Percentiles rank a stretch among this genome's conserved stretches.
These are phyloP conservation scores for Candida loeiensis DNA, from an alignment of 805 yeast species.

Conservation along the genomic window DNA sequence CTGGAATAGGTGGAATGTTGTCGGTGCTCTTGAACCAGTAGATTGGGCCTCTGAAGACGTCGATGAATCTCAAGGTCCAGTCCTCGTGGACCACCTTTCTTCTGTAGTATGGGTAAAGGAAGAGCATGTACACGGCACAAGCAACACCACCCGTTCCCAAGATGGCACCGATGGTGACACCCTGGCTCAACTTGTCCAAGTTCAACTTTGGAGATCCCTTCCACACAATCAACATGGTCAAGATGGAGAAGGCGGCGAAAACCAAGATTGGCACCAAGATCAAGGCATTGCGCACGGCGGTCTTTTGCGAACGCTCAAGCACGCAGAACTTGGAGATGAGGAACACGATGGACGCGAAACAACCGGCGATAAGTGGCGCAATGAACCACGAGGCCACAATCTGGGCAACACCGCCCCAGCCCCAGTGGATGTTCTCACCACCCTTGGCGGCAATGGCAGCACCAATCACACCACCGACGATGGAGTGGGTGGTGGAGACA, in stretches of 20 bases:
- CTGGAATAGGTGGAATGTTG: conserved; percentile 65
- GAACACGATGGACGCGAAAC: conserved; percentile 56
- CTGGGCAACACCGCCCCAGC: conserved; percentile 70
- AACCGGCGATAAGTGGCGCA: conserved; percentile 70
- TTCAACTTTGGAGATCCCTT: conserved; percentile 72
- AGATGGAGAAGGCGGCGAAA: conserved; percentile 53
- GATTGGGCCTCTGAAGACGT: conserved; percentile 54
- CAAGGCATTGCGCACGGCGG: conserved; percentile 52
- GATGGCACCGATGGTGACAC: conserved; percentile 55
- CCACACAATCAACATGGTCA: conserved; percentile 77
- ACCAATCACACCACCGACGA: conserved; percentile 74
- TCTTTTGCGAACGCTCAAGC: conserved; percentile 48
- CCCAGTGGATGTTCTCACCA: conserved; percentile 60
- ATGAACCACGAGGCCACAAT: conserved; percentile 79
- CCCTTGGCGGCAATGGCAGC: conserved; percentile 73
- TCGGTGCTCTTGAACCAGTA: conserved; percentile 53
- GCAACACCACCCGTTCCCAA: conserved; percentile 66
- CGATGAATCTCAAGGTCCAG: conserved; percentile 62
- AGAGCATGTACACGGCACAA: conserved; percentile 44
- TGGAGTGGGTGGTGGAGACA: conserved; percentile 79
- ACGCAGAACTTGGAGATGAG: conserved; percentile 57
- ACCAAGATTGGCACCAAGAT: conserved; percentile 58
- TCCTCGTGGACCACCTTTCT: conserved; percentile 60
- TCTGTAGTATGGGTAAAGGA: conserved; percentile 58
- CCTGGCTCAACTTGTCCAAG: conserved; percentile 49